These are phyloP conservation scores for Collybia mongolica DNA, from an alignment of 768 basidiomycete species.

Conservation along the genomic window DNA sequence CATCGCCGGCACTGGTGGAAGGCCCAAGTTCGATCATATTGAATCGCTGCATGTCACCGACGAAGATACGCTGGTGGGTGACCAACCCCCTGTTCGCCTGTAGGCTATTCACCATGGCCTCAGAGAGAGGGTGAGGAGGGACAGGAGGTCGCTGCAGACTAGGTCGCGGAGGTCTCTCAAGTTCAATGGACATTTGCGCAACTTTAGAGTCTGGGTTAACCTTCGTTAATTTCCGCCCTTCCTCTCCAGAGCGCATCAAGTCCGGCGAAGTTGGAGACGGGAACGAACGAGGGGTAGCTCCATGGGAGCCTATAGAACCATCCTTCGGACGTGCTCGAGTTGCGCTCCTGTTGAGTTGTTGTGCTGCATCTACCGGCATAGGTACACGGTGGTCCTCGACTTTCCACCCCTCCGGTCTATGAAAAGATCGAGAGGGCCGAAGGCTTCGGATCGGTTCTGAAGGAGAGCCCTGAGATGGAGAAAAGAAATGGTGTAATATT, in stretches of 20 bases:
- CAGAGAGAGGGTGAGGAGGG: conserved; percentile 33
- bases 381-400: conserved; percentile 32
- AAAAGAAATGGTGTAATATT: conserved; percentile 5
- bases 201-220: conserved; percentile 13
- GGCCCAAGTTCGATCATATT: conserved; percentile 70
- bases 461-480: conserved; percentile 5
- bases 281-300: conserved; percentile 11
- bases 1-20: conserved; percentile 69
- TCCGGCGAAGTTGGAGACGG: conserved; percentile 17
- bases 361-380: conserved; percentile 28
- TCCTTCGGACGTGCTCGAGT: conserved; percentile 26
- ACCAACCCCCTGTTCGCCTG: conserved; percentile 23
- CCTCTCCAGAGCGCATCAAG: conserved; percentile 15
- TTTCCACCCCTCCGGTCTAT: conserved; percentile 38
- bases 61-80: conserved; percentile 71
- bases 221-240: conserved; percentile 14
- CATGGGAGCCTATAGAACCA: conserved; percentile 10
- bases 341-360: conserved; percentile 32
- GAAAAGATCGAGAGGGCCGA: conserved; percentile 62
- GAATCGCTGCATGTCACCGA: conserved; percentile 75
- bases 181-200: conserved; percentile 20
- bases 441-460: conserved; percentile 24
- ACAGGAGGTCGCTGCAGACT: conserved; percentile 30
- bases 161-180: conserved; percentile 18
- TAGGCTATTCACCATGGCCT: conserved; percentile 30